Evolutionary conservation across 108 stramenopile species (phyloP), one percentile per base, ranked within the genome.

Genomic region (Cyclostephanos invisitatus): DNA sequence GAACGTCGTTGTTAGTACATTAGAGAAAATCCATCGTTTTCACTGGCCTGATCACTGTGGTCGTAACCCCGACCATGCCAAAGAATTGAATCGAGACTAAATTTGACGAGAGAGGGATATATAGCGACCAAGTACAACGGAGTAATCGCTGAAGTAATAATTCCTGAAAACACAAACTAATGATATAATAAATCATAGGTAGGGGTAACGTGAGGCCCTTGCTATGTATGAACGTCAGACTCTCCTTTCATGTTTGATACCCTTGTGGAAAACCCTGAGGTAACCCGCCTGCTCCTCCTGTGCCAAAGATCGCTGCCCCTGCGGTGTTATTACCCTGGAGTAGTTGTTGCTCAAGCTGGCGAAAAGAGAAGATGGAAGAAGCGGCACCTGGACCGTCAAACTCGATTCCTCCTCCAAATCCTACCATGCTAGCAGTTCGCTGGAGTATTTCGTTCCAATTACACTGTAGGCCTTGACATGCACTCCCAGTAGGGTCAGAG

Each of bases 21-120:
- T 75, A 1, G 74, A 75, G 58, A 67, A 67, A 75, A n/a, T 75
- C 28, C 74, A 66, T 40, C 61, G 74, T 14, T 28, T 24, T 25
- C 55, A 55, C 22, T 55, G 8, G 24, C 11, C 21, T 25, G 24
- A 28, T 53, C 11, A n/a, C 51, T 24, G 17, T 24, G 18, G 51
- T 53, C 20, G 20, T 53, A 32, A 32, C 32, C 32, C 32, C 32
- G 32, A 32, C 32, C 32, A 32, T 32, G 3, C 4, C 2, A 32
- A 32, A 4, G 4, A 32, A 4, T 32, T 32, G 32, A 32, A 2
- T 4, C 2, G 32, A 32, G 32, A 3, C 32, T 32, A 32, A 4
- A 32, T 32, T 2, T 32, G 32, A 32, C 32, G 3, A 32, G 32
- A 32, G 32, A 4, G 32, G 32, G 32, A 32, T 32, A 32, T 3